These are phyloP conservation scores for Tillandsia fasciculata DNA, from an alignment of 176 grass and related monocot species.

Conservation along the genomic window DNA sequence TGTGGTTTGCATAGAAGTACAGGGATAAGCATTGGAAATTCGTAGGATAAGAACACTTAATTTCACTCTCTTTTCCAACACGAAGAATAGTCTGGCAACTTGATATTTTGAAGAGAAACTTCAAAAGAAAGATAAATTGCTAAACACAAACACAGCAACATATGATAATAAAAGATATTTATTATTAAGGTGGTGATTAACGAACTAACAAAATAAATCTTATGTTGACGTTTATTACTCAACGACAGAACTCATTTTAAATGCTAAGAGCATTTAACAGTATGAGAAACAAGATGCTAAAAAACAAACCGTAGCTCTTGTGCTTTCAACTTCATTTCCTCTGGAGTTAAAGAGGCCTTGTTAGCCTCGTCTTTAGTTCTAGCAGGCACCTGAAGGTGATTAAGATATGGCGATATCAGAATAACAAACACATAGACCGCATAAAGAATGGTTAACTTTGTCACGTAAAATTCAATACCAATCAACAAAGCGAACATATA, in stretches of 20 bases:
- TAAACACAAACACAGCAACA: too few relatives aligned
- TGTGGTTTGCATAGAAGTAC: too few relatives aligned
- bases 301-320: slow-evolving; percentile 71
- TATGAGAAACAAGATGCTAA: slow-evolving; percentile 24
- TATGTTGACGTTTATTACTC: too few relatives aligned
- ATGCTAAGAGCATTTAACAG: neutral
- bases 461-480: neutral
- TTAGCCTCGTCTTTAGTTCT: slow-evolving; percentile 35
- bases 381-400: slow-evolving; percentile 34
- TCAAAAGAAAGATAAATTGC: too few relatives aligned
- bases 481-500: neutral
- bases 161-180: too few relatives aligned
- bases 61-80: too few relatives aligned
- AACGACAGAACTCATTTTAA: too few relatives aligned
- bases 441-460: neutral
- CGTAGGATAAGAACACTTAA: too few relatives aligned
- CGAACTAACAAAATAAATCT: too few relatives aligned
- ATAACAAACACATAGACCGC: too few relatives aligned
- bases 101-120: neutral
- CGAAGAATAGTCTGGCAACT: neutral
- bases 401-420: neutral
- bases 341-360: slow-evolving; percentile 58
- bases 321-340: slow-evolving; percentile 89
- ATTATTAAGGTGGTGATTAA: too few relatives aligned
- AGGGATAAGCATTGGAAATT: too few relatives aligned